Conservation (phyloP, 345 rosid species). For the Eucalyptus sideroxylon region DNA sequence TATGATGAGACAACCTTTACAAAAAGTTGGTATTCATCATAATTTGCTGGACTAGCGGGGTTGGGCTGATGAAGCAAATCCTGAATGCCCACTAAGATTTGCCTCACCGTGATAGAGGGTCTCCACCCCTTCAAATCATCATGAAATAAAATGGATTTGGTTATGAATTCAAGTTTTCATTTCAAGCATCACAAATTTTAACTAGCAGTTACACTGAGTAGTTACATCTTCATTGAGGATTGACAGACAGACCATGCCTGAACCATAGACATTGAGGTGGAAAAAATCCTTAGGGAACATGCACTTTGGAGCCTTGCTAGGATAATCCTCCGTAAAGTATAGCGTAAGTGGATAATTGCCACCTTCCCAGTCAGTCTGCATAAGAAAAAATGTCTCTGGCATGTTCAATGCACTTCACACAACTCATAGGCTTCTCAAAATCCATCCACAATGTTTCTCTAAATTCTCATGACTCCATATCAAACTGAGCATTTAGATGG, state of each 20-base stretch:
- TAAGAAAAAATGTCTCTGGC: neutral
- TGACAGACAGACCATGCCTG: constrained; percentile 83
- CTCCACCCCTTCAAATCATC: constrained; percentile 57
- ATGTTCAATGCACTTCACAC: neutral
- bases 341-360: constrained; percentile 70
- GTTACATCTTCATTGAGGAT: constrained; percentile 79
- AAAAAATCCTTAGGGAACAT: constrained; percentile 74
- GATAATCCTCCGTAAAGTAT: constrained; percentile 80
- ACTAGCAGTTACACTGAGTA: constrained; percentile 5
- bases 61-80: constrained; percentile 80
- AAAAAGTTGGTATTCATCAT: constrained; percentile 74
- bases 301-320: constrained; percentile 90
- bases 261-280: constrained; percentile 89
- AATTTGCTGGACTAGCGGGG: constrained; percentile 71
- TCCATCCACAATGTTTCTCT: neutral
- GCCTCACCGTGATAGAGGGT: constrained; percentile 83
- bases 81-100: constrained; percentile 75
- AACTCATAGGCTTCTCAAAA: neutral
- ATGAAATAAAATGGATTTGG: neutral
- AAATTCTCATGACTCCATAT: neutral
- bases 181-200: neutral
- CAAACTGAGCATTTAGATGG: neutral
- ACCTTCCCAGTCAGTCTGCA: constrained; percentile 90
- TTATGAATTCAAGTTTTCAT: neutral
- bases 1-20: constrained; percentile 40